Base-by-base conservation (phyloP, 805 yeast genomes). In the Myxozyma neglecta region DNA sequence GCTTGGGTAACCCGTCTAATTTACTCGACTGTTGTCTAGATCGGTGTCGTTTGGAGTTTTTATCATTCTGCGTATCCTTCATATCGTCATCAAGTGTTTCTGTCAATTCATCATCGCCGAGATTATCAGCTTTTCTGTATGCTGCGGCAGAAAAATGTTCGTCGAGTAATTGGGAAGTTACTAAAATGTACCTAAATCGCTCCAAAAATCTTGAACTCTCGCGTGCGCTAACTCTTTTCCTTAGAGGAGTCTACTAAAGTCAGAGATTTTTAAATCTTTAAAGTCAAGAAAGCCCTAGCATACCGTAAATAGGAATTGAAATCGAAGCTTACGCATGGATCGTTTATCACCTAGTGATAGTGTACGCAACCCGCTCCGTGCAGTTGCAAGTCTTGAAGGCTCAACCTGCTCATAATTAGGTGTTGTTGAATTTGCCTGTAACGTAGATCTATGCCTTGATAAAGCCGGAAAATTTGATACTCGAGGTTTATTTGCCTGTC, bases 171-270 rank as follows among this genome's bases (percentile, higher is more conserved):
- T 78, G 81, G 7, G 84, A 80, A 3, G 84, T 78, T 6, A 83
- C 77, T 1, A 83, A 69, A 3, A 76, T 70, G 68, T 83, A 84
- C 50, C 82, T 77, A 64, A 83, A 81, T 64, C 82, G 82, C 59
- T 84, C 87, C 34, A 76, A 64, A 65, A 83, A 83, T 48, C 70
- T 61, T 32, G 63, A 47, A 14, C 70, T 73, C 59, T 77, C 80
- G 16, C 59, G 56, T 10, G 48, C 54, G 9, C 61, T 40, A 20
- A 66, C 49, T 36, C 58, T 46, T 39, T 53, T 43, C 13, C 52
- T 37, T 29, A 64, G 34, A 3, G 68, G 64, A 1, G 67, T 46
- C 68, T 64, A 16, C 14, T 37, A 39, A 14, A 6, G 39, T 24
- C 11, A 13, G n/a, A 9, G 7, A 37, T 32, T 29, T 45, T 34